These are phyloP conservation scores for Populus tremula DNA, from an alignment of 345 rosid species.

Conservation along the genomic window DNA sequence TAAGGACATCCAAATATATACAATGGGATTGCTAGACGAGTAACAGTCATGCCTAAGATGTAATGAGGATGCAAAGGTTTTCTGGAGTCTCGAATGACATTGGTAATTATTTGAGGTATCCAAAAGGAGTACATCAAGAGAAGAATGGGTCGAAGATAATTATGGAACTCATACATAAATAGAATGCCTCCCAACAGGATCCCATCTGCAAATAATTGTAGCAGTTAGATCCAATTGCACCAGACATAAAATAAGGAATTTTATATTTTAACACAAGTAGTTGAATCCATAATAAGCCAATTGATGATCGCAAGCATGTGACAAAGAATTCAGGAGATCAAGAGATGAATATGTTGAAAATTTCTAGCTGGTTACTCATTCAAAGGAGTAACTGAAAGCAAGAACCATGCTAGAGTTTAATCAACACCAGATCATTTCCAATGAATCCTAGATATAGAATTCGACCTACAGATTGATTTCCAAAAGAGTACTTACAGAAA, in stretches of 20 bases:
- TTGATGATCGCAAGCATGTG: background rate
- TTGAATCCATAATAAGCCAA: conserved; percentile 6
- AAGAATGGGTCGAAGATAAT: conserved; percentile 69
- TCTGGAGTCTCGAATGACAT: conserved; percentile 84
- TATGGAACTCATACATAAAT: conserved; percentile 90
- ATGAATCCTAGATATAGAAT: background rate
- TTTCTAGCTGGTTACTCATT: background rate
- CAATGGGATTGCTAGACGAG: conserved; percentile 82
- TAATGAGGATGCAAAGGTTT: conserved; percentile 94
- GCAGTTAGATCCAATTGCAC: conserved; percentile 8
- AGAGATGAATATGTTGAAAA: background rate
- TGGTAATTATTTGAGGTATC: conserved; percentile 89
- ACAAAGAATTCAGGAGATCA: background rate
- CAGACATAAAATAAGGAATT: background rate
- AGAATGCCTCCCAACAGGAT: conserved; percentile 96
- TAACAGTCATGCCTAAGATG: conserved; percentile 80
- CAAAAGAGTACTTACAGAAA: conserved; percentile 68
- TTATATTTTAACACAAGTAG: background rate
- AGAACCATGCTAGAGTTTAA: background rate
- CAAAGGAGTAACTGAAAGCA: background rate
- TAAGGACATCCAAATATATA: conserved; percentile 92
- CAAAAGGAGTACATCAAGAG: conserved; percentile 87
- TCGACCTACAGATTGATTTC: background rate
- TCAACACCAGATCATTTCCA: background rate
- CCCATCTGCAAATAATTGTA: conserved; percentile 64